Evolutionary conservation across 75 land plant species (phyloP), one percentile per base, ranked within the genome.

Genomic region (Adiantum capillusveneris): DNA sequence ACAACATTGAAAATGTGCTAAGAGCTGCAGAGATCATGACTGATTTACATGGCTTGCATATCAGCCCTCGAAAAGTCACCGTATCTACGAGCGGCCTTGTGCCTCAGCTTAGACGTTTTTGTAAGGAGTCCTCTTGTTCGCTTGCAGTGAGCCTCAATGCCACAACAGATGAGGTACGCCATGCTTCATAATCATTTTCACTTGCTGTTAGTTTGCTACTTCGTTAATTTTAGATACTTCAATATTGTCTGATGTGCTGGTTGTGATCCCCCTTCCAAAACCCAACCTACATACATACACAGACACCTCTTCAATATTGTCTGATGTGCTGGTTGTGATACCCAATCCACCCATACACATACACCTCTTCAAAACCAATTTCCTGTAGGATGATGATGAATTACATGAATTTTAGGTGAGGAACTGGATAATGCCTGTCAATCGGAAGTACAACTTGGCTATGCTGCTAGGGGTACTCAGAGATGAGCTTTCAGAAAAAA

Each of bases 131-230:
- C 7, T 75, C 62, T 42, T 88, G 94, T 75, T 75, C 80, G 6
- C 66, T 92, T 11, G 97, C 97, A 49, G 97, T 92, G 30, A 92
- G 94, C 73, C 75, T 92, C 28, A 92, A 92, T 75, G 97, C 97
- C 16, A 92, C 97, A 34, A 92, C 97, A 22, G 95, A 92, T 75
- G 97, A 92, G 84, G 86, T 88, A 2, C 39, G 14, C 0, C 22
- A 16, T 16, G 18, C 11, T 3, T 5, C 31, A 28, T 55, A 30
- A 26, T 24, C 16, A 2, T 27, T 55, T 52, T 52, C 6, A 7
- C 11, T 11, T 52, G 24, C 24, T 19, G 11, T 11, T 9, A 24
- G 24, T 52, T n/a, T n/a, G n/a, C n/a, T n/a, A n/a, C n/a, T n/a
- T n/a, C n/a, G n/a, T n/a, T n/a, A n/a, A n/a, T n/a, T n/a, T n/a